Evolutionary conservation across 2,329 filamentous ascomycete species (phyloP).

Genomic region (Pseudodiploospora longispora): DNA sequence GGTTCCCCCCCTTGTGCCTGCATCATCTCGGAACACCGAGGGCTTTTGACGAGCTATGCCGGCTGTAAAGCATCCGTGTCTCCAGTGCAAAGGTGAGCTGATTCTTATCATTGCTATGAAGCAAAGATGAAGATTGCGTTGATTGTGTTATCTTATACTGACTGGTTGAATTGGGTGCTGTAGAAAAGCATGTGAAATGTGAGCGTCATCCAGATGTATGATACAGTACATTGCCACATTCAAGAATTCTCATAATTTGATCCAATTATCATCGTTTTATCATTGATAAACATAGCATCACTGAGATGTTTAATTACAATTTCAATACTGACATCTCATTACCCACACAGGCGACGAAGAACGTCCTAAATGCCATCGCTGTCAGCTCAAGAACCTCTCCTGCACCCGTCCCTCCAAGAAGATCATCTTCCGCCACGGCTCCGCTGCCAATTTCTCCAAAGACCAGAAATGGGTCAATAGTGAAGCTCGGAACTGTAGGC

Average conservation of each 20-base stretch:
- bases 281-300: neutral
- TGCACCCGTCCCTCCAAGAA: slow-evolving; percentile 26
- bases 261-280: too few species aligned
- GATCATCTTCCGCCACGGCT: slow-evolving; percentile 29
- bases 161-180: neutral
- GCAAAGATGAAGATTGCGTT: too few species aligned
- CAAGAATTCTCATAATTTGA: neutral
- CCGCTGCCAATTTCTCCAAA: slow-evolving; percentile 22
- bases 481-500: slow-evolving; percentile 24
- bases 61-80: slow-evolving; percentile 24
- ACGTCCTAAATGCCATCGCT: slow-evolving; percentile 28
- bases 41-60: slow-evolving; percentile 15
- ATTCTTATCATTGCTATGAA: neutral
- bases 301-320: neutral
- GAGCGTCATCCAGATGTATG: slow-evolving; percentile 6
- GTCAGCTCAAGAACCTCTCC: slow-evolving; percentile 22
- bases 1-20: too few species aligned
- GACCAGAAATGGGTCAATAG: slow-evolving; percentile 30
- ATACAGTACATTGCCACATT: too few species aligned
- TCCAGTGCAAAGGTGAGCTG: slow-evolving; percentile 26
- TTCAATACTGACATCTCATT: slow-evolving; percentile 1
- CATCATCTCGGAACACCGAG: too few species aligned
- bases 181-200: slow-evolving; percentile 30
- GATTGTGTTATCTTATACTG: neutral
- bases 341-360: slow-evolving; percentile 26